These are phyloP conservation scores for Actinidia chinensis DNA, from an alignment of 179 eudicot genomes.

Conservation along the genomic window DNA sequence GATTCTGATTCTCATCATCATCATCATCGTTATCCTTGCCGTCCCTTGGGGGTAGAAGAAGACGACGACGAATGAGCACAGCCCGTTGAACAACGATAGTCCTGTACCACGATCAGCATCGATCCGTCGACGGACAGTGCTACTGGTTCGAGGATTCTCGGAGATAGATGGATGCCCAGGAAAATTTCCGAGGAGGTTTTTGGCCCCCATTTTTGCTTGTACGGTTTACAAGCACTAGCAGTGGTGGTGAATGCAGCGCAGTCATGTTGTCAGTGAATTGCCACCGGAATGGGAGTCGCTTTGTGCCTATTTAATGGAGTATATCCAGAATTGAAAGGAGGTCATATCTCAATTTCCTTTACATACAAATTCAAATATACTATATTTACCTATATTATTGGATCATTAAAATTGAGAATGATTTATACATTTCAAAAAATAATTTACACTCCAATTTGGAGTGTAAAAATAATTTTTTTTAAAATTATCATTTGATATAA, in stretches of 20 bases:
- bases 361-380: too few relatives aligned
- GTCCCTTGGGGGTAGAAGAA: conserved; percentile 6
- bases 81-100: conserved; percentile 10
- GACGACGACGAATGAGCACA: conserved; percentile 14
- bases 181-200: not conserved
- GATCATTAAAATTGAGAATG: too few relatives aligned
- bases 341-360: too few relatives aligned
- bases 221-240: not conserved
- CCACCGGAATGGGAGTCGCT: too few relatives aligned
- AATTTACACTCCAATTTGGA: too few relatives aligned
- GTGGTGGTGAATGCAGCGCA: conserved; percentile 9
- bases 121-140: not conserved
- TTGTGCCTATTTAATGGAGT: too few relatives aligned
- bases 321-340: too few relatives aligned
- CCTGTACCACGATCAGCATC: not conserved
- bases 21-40: not conserved
- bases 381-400: too few relatives aligned
- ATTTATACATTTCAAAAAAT: too few relatives aligned
- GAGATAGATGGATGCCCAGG: not conserved
- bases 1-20: not conserved
- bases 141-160: not conserved
- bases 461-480: too few relatives aligned
- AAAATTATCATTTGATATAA: too few relatives aligned
- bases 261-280: too few relatives aligned
- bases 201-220: conserved; percentile 4